Evolutionary conservation across 1,139 yeast genomes (phyloP).

Genomic region (Magnusiomyces sp.): DNA sequence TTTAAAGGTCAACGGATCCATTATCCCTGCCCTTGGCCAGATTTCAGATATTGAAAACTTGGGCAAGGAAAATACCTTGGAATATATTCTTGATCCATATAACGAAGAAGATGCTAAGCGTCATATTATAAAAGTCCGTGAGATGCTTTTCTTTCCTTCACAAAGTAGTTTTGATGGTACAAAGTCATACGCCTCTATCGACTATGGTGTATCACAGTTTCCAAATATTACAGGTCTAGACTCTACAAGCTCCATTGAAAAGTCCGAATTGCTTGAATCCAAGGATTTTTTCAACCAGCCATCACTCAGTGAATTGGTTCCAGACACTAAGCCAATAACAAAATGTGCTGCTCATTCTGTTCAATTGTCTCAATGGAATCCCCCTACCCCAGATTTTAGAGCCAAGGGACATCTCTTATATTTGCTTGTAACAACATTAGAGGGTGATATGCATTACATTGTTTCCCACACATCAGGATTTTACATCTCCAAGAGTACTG

Average conservation of each 20-base stretch:
- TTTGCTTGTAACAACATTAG: slow-evolving; percentile 65
- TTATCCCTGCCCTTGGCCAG: slow-evolving; percentile 29
- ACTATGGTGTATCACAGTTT: slow-evolving; percentile 37
- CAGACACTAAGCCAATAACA: slow-evolving; percentile 1
- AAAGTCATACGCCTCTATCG: slow-evolving; percentile 21
- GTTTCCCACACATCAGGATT: slow-evolving; percentile 77
- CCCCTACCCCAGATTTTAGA: slow-evolving; percentile 58
- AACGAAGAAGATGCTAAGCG: slow-evolving; percentile 39
- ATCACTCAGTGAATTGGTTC: slow-evolving; percentile 3
- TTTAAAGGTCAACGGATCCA: slow-evolving; percentile 35
- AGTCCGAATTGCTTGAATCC: slow-evolving; percentile 7
- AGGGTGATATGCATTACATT: slow-evolving; percentile 68
- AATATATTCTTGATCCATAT: slow-evolving; percentile 38
- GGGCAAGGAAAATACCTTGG: slow-evolving; percentile 27
- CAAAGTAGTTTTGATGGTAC: slow-evolving; percentile 27
- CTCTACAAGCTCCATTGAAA: not conserved
- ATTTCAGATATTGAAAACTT: slow-evolving; percentile 24
- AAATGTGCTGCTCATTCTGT: slow-evolving; percentile 10
- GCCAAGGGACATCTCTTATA: slow-evolving; percentile 74
- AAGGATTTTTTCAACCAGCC: slow-evolving; percentile 10
- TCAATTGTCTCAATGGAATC: slow-evolving; percentile 74
- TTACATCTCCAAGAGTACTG: slow-evolving; percentile 61
- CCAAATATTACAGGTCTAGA: slow-evolving; percentile 27
- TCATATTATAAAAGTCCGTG: slow-evolving; percentile 43
- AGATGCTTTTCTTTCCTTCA: slow-evolving; percentile 36